Conservation (phyloP, 2,329 filamentous ascomycete species). For the Aspergillus brunneoviolaceus region DNA sequence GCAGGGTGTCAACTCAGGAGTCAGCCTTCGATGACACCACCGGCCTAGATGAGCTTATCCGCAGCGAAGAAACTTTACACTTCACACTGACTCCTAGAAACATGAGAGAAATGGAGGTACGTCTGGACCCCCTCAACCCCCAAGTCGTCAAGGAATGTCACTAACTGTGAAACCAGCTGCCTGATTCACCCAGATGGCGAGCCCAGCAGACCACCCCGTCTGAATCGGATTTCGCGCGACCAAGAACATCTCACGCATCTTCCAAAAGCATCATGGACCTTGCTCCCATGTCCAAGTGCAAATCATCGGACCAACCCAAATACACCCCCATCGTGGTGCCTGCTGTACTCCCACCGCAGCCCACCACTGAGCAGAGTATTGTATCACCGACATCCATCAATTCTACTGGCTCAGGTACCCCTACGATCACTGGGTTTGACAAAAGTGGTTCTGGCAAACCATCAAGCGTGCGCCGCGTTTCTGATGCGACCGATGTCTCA, state of each 20-base stretch:
- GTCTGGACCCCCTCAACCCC: constrained; percentile 28
- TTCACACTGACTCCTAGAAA: constrained; percentile 78
- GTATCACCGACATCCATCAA: constrained; percentile 86
- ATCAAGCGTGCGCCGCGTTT: constrained; percentile 14
- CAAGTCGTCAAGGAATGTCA: background rate
- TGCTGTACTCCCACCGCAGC: constrained; percentile 19
- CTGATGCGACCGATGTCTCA: constrained; percentile 19
- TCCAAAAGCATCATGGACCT: constrained; percentile 19
- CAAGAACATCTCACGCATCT: constrained; percentile 24
- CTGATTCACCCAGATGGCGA: constrained; percentile 35
- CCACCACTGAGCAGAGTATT: constrained; percentile 59
- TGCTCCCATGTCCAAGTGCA: constrained; percentile 21
- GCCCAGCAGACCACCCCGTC: constrained; percentile 35
- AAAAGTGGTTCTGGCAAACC: constrained; percentile 14
- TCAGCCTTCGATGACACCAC: constrained; percentile 56
- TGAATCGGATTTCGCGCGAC: constrained; percentile 28
- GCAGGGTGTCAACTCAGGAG: constrained; percentile 31
- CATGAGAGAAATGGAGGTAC: constrained; percentile 73
- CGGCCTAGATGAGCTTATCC: constrained; percentile 76
- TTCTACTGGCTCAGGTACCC: constrained; percentile 67
- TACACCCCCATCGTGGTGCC: constrained; percentile 25
- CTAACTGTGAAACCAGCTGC: constrained; percentile 25
- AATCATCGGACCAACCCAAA: constrained; percentile 25
- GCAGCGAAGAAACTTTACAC: constrained; percentile 78
- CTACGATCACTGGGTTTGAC: constrained; percentile 15